phyloP scores from a whole-genome alignment of 192 early-diverging fungal species.

The Entomortierella lignicola region DNA sequence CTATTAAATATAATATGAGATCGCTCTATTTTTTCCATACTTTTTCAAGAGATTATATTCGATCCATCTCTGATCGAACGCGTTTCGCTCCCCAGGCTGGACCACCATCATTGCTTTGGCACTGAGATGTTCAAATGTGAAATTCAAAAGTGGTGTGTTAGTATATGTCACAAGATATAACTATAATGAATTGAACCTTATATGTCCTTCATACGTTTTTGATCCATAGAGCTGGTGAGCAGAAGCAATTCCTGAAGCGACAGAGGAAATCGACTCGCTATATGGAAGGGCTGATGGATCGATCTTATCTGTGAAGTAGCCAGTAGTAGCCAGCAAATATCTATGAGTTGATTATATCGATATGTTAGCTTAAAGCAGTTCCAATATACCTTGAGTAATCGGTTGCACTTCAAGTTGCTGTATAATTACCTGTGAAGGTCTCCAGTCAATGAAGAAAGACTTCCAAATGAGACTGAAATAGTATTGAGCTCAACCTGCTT shows the following conservation, averaged over 20 bases:
- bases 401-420: not conserved
- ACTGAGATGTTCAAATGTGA: slow-evolving; percentile 29
- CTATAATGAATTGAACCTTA: no score
- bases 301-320: slow-evolving; percentile 56
- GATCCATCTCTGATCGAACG: slow-evolving; percentile 92
- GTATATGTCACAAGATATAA: not conserved
- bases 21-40: slow-evolving; percentile 30
- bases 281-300: slow-evolving; percentile 63
- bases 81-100: slow-evolving; percentile 93
- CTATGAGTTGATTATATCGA: no score
- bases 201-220: slow-evolving; percentile 47
- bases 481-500: slow-evolving; percentile 99
- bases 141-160: not conserved
- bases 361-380: no score
- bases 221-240: slow-evolving; percentile 74
- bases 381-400: no score
- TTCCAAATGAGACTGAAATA: slow-evolving; percentile 91
- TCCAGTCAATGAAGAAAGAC: slow-evolving; percentile 77
- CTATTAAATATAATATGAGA: not conserved
- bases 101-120: slow-evolving; percentile 89
- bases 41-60: slow-evolving; percentile 79
- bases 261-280: slow-evolving; percentile 75
- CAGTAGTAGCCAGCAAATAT: slow-evolving; percentile 59
- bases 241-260: slow-evolving; percentile 81
- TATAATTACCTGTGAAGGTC: slow-evolving; percentile 82